These are phyloP conservation scores for Vanrija sp. DNA, from an alignment of 1,284 basidiomycete species.

Conservation along the genomic window DNA sequence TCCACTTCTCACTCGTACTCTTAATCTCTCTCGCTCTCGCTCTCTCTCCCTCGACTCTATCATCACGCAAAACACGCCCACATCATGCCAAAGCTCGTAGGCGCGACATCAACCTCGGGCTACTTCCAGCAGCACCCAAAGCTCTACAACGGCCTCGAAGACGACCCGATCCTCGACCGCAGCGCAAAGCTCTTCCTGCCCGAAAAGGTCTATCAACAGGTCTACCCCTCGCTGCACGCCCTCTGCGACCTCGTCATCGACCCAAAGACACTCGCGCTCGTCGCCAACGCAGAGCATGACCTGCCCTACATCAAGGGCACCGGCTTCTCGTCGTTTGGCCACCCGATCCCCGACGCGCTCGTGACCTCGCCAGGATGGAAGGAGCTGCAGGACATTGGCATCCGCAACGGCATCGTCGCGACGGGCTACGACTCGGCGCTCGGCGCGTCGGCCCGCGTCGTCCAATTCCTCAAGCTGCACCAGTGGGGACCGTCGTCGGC, in stretches of 20 bases:
- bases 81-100: background rate
- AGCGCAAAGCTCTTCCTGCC: conserved; percentile 7
- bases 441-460: conserved; percentile 10
- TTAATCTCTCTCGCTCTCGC: background rate
- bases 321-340: conserved; percentile 14
- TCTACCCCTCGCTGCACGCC: background rate
- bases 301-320: conserved; percentile 9
- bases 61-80: background rate
- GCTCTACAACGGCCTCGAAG: conserved; percentile 5
- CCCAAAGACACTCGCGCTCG: background rate
- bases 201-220: background rate
- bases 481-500: conserved; percentile 7
- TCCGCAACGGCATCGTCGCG: conserved; percentile 11
- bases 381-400: conserved; percentile 12
- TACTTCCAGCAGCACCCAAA: conserved; percentile 12
- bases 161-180: conserved; percentile 10
- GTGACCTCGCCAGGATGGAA: conserved; percentile 12
- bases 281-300: conserved; percentile 17
- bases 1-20: too few relatives aligned
- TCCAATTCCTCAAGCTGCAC: conserved; percentile 14
- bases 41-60: background rate
- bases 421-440: conserved; percentile 9
- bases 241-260: conserved; percentile 8
- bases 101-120: conserved; percentile 4
- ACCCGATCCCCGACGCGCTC: conserved; percentile 8